Evolutionary conservation across 2,329 filamentous ascomycete species (phyloP).

Genomic region (Epichloe festucae): DNA sequence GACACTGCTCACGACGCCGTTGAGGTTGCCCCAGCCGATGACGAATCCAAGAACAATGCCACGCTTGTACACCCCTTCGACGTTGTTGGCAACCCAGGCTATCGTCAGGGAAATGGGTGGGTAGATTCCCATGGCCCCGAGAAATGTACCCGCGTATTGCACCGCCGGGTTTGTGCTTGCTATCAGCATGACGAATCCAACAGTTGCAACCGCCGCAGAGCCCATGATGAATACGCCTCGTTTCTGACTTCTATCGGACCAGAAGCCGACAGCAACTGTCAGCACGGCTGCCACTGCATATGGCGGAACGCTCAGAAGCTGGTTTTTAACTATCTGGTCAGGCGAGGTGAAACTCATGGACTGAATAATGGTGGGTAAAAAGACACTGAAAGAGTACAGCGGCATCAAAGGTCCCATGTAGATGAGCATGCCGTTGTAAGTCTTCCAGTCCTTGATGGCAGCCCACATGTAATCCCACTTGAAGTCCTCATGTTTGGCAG

Average conservation of each 20-base stretch:
- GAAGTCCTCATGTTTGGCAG: constrained; percentile 64
- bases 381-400: constrained; percentile 63
- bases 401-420: constrained; percentile 67
- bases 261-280: constrained; percentile 38
- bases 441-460: constrained; percentile 73
- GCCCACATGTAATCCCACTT: constrained; percentile 59
- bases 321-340: constrained; percentile 22
- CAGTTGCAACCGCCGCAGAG: constrained; percentile 56
- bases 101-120: constrained; percentile 80
- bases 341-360: constrained; percentile 29
- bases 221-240: constrained; percentile 72
- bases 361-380: constrained; percentile 67
- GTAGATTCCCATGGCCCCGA: constrained; percentile 80
- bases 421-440: constrained; percentile 58
- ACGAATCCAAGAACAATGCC: constrained; percentile 79
- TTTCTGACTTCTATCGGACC: constrained; percentile 60
- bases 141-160: constrained; percentile 72
- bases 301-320: constrained; percentile 34
- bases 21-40: constrained; percentile 87
- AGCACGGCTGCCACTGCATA: constrained; percentile 25
- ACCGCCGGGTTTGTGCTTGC: constrained; percentile 49
- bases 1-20: constrained; percentile 72
- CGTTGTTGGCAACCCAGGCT: constrained; percentile 77
- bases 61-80: constrained; percentile 82
- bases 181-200: constrained; percentile 70